Percentiles rank a stretch among this genome's conserved stretches.
These are phyloP conservation scores for Pseudozyma flocculosa DNA, from an alignment of 1,284 basidiomycete genomes.

Conservation along the genomic window DNA sequence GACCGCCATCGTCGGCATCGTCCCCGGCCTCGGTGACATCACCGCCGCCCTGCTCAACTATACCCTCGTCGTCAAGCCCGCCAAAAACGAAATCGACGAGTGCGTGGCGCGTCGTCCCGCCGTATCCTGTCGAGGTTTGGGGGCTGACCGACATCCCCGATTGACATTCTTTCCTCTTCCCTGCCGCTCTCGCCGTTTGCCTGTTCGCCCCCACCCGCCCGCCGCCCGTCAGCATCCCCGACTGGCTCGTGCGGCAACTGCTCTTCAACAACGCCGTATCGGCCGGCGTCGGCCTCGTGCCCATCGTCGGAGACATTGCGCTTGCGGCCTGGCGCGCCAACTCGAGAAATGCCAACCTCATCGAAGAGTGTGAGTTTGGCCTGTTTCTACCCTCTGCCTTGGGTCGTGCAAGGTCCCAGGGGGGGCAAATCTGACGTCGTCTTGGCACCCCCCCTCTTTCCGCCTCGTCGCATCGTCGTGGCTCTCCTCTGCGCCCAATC, in stretches of 20 bases:
- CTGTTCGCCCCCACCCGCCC: not conserved
- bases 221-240: slow-evolving; percentile 16
- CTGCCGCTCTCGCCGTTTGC: not conserved
- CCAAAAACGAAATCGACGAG: slow-evolving; percentile 68
- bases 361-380: slow-evolving; percentile 37
- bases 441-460: not conserved
- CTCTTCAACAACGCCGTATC: slow-evolving; percentile 75
- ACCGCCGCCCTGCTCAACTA: slow-evolving; percentile 72
- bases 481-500: too few species aligned
- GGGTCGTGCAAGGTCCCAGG: too few species aligned
- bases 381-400: not conserved
- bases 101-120: slow-evolving; percentile 14
- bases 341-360: slow-evolving; percentile 71
- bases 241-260: slow-evolving; percentile 62
- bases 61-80: slow-evolving; percentile 73
- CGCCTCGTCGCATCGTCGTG: too few species aligned
- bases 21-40: slow-evolving; percentile 72
- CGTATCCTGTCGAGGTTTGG: too few species aligned
- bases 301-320: slow-evolving; percentile 74
- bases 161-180: too few species aligned
- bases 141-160: too few species aligned
- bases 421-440: too few species aligned
- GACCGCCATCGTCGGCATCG: slow-evolving; percentile 65
- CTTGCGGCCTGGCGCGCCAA: slow-evolving; percentile 75
- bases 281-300: slow-evolving; percentile 72